Evolutionary conservation across 345 rosid genomes (phyloP).

Genomic region (Eucalyptus regnans): DNA sequence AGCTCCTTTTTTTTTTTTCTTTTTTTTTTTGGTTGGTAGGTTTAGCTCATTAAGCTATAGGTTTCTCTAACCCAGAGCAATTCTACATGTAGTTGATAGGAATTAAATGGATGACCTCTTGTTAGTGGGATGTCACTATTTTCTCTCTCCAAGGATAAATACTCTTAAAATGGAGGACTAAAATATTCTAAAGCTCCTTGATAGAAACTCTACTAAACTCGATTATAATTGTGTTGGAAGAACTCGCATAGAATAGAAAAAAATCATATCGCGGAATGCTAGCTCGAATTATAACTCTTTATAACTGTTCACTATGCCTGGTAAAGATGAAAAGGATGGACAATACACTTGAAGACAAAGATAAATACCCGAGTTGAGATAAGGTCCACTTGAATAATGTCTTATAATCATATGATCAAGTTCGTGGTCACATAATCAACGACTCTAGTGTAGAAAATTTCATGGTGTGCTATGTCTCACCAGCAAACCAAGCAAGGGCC

Average conservation of each 20-base stretch:
- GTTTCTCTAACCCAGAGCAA: not conserved
- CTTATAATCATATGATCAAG: not conserved
- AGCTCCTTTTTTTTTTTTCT: not conserved
- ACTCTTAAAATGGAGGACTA: not conserved
- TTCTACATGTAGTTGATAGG: not conserved
- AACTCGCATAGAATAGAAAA: not conserved
- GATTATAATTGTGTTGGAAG: not conserved
- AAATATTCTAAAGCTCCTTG: not conserved
- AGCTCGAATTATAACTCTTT: not conserved
- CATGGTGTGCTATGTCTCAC: not conserved
- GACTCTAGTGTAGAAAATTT: not conserved
- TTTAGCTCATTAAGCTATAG: not conserved
- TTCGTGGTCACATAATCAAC: not conserved
- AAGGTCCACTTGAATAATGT: not conserved
- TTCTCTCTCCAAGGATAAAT: not conserved
- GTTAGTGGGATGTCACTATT: not conserved
- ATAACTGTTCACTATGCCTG: not conserved
- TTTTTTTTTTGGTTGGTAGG: not conserved
- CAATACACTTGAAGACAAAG: not conserved
- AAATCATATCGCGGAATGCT: not conserved
- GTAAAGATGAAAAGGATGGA: not conserved
- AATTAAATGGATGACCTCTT: not conserved
- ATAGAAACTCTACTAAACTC: not conserved
- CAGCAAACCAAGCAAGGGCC: not conserved
- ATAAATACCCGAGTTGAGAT: not conserved